Base-by-base conservation (phyloP, 75 land plant species). In the Pinus albicaulis region DNA sequence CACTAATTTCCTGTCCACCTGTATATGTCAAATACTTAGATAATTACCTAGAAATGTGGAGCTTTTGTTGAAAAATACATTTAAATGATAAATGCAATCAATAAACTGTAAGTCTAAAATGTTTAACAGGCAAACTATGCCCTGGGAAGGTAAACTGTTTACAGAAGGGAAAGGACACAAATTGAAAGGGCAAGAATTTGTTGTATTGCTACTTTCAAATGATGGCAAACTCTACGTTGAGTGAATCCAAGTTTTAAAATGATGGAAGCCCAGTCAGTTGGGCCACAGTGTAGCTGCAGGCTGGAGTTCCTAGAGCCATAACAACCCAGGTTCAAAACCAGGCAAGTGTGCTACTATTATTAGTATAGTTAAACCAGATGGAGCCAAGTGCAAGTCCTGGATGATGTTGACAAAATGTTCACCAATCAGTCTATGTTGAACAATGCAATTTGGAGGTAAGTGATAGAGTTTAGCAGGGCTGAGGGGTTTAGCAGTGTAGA, bases 1-100 rank as follows among this genome's bases (percentile, higher is more conserved):
- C 70, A 96, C 99, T 72, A 96, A 78, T 76, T 96, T 96, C 59
- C 99, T 75, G 62, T 96, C 99, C 76, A 96, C 95, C 99, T 96
- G 82, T 75, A 83, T 58, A 75, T 23, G 48, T 68, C 71, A 36
- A 68, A 41, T 22, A 41, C 22, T 68, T n/a, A 38, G 48, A 41
- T 38, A 68, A 11, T 12, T 41, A 22, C 48, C 12, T 7, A 38
- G n/a, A 16, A 36, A n/a, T 68, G 19, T 17, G 31, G 34, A 64
- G 7, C 31, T 31, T 28, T 64, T 7, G 41, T 41, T 44, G 52
- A 44, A 44, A 44, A 10, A 6, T 7, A 44, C 52, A 44, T 44
- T 7, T 44, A 44, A 44, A 44, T 44, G 52, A 44, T 44, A 44
- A 44, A 7, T 41, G 20, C 20, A 22, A 12, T 64, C 20, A 68